These are phyloP conservation scores for Hondaea fermentalgiana DNA, from an alignment of 108 stramenopile genomes.

Conservation along the genomic window DNA sequence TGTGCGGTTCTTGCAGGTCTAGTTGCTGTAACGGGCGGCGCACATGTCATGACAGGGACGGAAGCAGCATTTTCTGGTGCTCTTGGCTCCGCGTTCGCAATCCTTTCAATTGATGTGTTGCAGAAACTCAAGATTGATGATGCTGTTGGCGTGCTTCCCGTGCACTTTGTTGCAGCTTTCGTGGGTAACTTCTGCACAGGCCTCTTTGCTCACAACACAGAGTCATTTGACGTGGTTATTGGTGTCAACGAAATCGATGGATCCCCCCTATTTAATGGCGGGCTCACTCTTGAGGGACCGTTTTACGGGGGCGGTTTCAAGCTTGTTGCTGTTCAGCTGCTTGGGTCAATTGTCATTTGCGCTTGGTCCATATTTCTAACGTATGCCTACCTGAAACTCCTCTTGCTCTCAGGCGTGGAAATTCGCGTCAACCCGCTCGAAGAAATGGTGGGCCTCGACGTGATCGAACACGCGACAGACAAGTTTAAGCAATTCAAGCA, in stretches of 20 bases:
- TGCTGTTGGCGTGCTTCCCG: conserved; percentile 33
- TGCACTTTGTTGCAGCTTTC: neutral
- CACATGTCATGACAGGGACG: neutral
- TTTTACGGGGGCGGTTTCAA: conserved; percentile 24
- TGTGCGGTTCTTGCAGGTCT: conserved; percentile 28
- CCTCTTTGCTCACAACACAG: neutral
- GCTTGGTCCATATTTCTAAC: neutral
- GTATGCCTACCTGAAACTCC: neutral
- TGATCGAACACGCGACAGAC: neutral
- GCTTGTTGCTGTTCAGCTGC: conserved; percentile 7
- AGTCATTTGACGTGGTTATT: neutral
- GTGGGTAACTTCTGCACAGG: neutral
- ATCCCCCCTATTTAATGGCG: no score
- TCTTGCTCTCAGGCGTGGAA: neutral
- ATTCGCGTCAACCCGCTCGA: conserved; percentile 4
- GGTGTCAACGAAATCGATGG: neutral
- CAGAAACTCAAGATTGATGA: conserved; percentile 28
- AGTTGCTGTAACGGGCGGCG: conserved; percentile 46
- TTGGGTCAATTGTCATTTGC: neutral
- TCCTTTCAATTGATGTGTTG: neutral
- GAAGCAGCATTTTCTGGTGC: conserved; percentile 18
- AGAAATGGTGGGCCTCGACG: neutral
- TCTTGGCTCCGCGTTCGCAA: neutral
- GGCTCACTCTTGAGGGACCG: neutral
- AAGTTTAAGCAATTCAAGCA: conserved; percentile 4